These are phyloP conservation scores for Termitomyces heimii DNA, from an alignment of 768 basidiomycete genomes.

Conservation along the genomic window DNA sequence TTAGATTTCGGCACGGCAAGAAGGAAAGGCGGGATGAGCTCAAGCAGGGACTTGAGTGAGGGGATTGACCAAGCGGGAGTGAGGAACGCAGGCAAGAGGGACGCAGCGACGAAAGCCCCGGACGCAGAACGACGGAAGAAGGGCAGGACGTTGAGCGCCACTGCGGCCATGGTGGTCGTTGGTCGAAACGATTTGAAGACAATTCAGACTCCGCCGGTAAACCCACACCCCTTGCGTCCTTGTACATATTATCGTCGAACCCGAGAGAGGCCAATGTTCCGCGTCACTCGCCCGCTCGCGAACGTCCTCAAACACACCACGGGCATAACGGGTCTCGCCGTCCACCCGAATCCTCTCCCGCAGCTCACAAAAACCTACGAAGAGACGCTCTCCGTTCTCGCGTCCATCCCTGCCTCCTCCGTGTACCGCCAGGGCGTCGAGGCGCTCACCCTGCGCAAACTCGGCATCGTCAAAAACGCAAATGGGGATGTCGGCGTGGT, in stretches of 20 bases:
- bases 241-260: no score
- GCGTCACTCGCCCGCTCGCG: slow-evolving; percentile 66
- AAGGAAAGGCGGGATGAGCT: slow-evolving; percentile 83
- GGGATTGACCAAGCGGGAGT: slow-evolving; percentile 31
- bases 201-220: slow-evolving; percentile 35
- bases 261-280: slow-evolving; percentile 65
- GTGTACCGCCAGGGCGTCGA: slow-evolving; percentile 89
- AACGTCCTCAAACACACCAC: slow-evolving; percentile 74
- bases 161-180: slow-evolving; percentile 27
- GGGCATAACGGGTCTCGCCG: slow-evolving; percentile 77
- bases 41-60: slow-evolving; percentile 39
- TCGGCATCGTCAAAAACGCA: slow-evolving; percentile 64
- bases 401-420: slow-evolving; percentile 70
- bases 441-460: slow-evolving; percentile 75
- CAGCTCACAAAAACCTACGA: slow-evolving; percentile 71
- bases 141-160: slow-evolving; percentile 21
- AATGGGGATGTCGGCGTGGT: slow-evolving; percentile 59
- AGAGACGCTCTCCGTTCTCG: slow-evolving; percentile 64
- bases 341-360: slow-evolving; percentile 82
- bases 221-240: no score
- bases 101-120: slow-evolving; percentile 9
- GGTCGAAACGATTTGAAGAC: slow-evolving; percentile 5
- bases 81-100: not conserved
- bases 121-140: slow-evolving; percentile 9
- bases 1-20: slow-evolving; percentile 95